Evolutionary conservation across 176 grass and related monocot species (phyloP).

Genomic region (Leersia perrieri): DNA sequence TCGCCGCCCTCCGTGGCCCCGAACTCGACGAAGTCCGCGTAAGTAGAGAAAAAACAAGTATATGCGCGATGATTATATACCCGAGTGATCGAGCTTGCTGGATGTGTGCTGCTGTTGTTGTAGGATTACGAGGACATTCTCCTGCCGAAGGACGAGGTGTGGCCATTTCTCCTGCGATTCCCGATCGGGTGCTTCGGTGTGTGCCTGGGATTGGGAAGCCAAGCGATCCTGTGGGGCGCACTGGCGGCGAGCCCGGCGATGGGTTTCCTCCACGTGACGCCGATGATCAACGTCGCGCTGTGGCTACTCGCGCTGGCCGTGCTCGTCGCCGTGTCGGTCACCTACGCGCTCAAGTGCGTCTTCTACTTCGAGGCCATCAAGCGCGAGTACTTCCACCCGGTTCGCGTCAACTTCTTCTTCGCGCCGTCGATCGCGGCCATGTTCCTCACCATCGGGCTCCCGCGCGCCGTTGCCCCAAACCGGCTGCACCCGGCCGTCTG

Average conservation of each 20-base stretch:
- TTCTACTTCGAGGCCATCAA: slow-evolving; percentile 99
- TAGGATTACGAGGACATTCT: slow-evolving; percentile 94
- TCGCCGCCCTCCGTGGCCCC: slow-evolving; percentile 88
- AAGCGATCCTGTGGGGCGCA: slow-evolving; percentile 90
- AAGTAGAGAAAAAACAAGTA: too few relatives aligned
- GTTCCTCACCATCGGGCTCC: slow-evolving; percentile 85
- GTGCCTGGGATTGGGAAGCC: slow-evolving; percentile 83
- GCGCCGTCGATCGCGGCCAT: slow-evolving; percentile 91
- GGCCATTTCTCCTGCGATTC: slow-evolving; percentile 96
- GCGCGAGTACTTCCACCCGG: slow-evolving; percentile 97
- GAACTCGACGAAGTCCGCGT: slow-evolving; percentile 98
- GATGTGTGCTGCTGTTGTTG: neutral
- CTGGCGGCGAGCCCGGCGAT: slow-evolving; percentile 66
- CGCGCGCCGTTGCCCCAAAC: slow-evolving; percentile 42
- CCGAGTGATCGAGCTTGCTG: neutral
- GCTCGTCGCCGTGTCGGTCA: slow-evolving; percentile 56
- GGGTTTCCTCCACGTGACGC: slow-evolving; percentile 70
- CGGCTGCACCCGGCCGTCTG: slow-evolving; percentile 67
- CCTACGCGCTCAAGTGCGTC: slow-evolving; percentile 86
- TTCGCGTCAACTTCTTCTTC: slow-evolving; percentile 98
- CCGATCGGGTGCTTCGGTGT: slow-evolving; percentile 94
- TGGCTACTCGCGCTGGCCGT: slow-evolving; percentile 67
- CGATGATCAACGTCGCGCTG: slow-evolving; percentile 66
- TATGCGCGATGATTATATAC: too few relatives aligned
- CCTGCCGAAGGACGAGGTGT: slow-evolving; percentile 86